Evolutionary conservation across 352 stramenopile species (phyloP).

Genomic region (Hyaloperonospora brassicae): DNA sequence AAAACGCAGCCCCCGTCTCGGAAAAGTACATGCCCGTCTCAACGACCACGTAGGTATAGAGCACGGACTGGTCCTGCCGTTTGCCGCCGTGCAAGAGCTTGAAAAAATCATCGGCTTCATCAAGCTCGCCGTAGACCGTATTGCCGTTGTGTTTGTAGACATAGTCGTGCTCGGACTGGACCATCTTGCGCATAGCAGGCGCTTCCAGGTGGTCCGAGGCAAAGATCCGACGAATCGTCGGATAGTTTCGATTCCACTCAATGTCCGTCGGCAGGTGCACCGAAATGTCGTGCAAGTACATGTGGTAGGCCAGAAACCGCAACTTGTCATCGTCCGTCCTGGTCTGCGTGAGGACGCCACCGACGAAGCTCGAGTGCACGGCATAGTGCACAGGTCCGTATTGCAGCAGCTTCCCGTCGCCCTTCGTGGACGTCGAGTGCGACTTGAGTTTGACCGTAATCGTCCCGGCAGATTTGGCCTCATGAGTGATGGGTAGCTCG

Average conservation of each 20-base stretch:
- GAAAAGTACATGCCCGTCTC: conserved; percentile 35
- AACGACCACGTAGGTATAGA: conserved; percentile 36
- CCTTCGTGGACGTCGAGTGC: background rate
- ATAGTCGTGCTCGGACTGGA: too few relatives aligned
- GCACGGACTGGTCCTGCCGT: conserved; percentile 23
- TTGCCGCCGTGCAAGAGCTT: conserved; percentile 26
- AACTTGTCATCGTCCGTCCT: too few relatives aligned
- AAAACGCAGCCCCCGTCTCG: conserved; percentile 33
- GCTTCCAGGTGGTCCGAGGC: too few relatives aligned
- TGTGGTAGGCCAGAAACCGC: too few relatives aligned
- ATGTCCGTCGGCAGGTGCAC: too few relatives aligned
- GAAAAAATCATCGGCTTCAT: conserved; percentile 23
- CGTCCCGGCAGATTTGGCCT: conserved; percentile 13
- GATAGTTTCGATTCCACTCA: too few relatives aligned
- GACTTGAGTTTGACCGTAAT: conserved; percentile 27
- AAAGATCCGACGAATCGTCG: too few relatives aligned
- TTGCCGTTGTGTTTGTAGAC: too few relatives aligned
- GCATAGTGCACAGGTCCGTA: conserved; percentile 30
- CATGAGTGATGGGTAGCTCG: too few relatives aligned
- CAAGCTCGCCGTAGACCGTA: too few relatives aligned
- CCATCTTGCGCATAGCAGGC: too few relatives aligned
- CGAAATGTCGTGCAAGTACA: too few relatives aligned
- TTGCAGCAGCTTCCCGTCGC: conserved; percentile 12
- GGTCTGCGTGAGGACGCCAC: conserved; percentile 3
- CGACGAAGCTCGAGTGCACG: conserved; percentile 20